A percentile compares a stretch with the other conserved stretches of the same genome.
Conservation (phyloP, 2,329 filamentous ascomycete genomes). For the Verticillium nonalfalfae region DNA sequence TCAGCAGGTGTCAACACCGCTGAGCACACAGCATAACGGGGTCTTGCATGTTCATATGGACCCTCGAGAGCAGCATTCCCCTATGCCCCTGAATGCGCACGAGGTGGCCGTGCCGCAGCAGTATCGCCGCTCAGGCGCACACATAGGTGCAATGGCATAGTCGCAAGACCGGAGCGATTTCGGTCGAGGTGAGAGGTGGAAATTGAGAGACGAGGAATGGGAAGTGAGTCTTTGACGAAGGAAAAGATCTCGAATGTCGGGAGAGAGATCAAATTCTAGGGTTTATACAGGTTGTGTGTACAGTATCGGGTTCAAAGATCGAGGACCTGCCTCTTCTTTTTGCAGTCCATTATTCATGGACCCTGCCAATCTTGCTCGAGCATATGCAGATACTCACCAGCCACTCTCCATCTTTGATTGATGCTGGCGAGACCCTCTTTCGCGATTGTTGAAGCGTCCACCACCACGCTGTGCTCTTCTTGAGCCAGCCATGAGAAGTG, state of each 20-base stretch:
- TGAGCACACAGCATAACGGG: slow-evolving; percentile 5
- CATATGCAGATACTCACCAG: slow-evolving; percentile 27
- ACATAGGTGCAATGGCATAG: no score
- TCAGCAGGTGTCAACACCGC: slow-evolving; percentile 5
- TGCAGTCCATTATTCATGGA: not conserved
- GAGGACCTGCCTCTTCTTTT: not conserved
- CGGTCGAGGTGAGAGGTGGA: no score
- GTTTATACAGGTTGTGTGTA: not conserved
- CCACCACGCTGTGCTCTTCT: slow-evolving; percentile 25
- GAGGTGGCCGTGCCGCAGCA: slow-evolving; percentile 2
- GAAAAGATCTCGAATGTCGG: not conserved
- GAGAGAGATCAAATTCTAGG: not conserved
- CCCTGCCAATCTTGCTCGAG: slow-evolving; percentile 25
- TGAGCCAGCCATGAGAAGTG: slow-evolving; percentile 29
- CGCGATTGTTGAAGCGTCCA: slow-evolving; percentile 20
- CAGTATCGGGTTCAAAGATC: not conserved
- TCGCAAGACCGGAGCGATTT: no score
- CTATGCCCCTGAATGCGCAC: not conserved
- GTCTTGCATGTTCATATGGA: not conserved
- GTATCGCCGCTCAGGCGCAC: not conserved
- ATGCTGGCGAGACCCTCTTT: slow-evolving; percentile 20
- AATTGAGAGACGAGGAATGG: no score
- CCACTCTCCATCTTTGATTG: slow-evolving; percentile 25
- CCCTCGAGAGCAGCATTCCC: slow-evolving; percentile 1
- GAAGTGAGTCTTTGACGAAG: no score